Evolutionary conservation across 2,329 filamentous ascomycete genomes (phyloP).

Genomic region (Ceratocystis eucalypticola): DNA sequence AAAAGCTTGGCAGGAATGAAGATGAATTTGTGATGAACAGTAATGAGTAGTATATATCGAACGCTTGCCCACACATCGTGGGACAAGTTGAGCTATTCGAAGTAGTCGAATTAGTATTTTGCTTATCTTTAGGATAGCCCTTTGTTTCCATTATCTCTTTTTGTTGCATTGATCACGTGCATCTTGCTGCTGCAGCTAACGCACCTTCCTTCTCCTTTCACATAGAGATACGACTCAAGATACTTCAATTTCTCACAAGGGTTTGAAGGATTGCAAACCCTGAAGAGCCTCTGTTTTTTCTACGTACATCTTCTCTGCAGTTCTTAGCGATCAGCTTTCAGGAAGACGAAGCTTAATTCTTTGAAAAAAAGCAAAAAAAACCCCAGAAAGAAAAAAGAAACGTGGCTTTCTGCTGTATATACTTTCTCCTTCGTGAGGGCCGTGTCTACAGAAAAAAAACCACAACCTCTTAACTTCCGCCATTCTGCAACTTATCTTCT

Average conservation of each 20-base stretch:
- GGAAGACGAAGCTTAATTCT: background rate
- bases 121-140: background rate
- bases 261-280: conserved; percentile 4
- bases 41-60: background rate
- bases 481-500: background rate
- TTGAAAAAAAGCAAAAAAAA: background rate
- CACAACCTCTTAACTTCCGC: background rate
- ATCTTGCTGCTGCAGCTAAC: background rate
- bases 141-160: background rate
- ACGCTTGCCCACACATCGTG: background rate
- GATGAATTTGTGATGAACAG: background rate
- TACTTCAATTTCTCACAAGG: background rate
- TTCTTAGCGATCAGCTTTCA: background rate
- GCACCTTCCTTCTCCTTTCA: background rate
- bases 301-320: background rate
- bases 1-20: background rate
- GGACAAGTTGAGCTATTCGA: background rate
- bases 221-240: too few relatives aligned
- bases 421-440: background rate
- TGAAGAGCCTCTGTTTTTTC: background rate
- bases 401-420: background rate
- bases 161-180: background rate
- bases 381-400: background rate
- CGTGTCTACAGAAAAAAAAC: background rate
- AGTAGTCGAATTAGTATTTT: too few relatives aligned